Base-by-base conservation (phyloP, 2,329 filamentous ascomycete species). In the Xylariaceae sp. region DNA sequence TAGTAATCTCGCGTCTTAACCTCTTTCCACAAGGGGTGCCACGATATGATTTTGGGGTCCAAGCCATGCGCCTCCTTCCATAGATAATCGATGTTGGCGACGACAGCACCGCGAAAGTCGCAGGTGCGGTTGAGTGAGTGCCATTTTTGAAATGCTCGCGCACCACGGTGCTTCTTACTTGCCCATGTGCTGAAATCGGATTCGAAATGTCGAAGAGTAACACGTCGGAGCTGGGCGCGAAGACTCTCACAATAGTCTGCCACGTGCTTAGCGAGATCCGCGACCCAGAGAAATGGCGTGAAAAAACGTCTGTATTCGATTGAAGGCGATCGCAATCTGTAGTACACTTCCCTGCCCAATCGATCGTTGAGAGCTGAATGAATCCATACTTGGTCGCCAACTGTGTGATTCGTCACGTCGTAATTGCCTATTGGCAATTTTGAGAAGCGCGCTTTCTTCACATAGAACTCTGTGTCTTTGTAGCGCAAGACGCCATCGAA, bases 181-280 rank as follows among this genome's bases (percentile, higher is more conserved):
- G 87, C 60, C 84, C 85, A 90, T 0, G 52, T 45, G 31, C 68
- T 64, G 55, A 94, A 94, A 0, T 71, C 58, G 0, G 50, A 49
- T 9, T 73, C 69, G 54, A 94, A 91, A 45, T 82, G 68, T 3
- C 68, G 47, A 0, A 90, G 70, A 0, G 68, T 66, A 1, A 86
- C 75, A 1, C 60, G 62, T 0, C 57, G 59, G 0, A 58, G 43
- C 11, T 55, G 53, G 9, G 65, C 56, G 2, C 64, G 57, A 50
- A 71, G 66, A 10, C 62, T 44, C 3, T 67, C 64, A 42, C 87
- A 71, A 56, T 78, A 94, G 53, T 90, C 85, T 1, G 90, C 74
- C 19, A 87, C 76, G 58, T 90, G 82, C 61, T 91, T 92, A 0
- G 79, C 75, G 0, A 94, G 70, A 45, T 86, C 76, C 0, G 82